Evolutionary conservation across 2,329 filamentous ascomycete genomes (phyloP).

Genomic region (Colletotrichum sublineola): DNA sequence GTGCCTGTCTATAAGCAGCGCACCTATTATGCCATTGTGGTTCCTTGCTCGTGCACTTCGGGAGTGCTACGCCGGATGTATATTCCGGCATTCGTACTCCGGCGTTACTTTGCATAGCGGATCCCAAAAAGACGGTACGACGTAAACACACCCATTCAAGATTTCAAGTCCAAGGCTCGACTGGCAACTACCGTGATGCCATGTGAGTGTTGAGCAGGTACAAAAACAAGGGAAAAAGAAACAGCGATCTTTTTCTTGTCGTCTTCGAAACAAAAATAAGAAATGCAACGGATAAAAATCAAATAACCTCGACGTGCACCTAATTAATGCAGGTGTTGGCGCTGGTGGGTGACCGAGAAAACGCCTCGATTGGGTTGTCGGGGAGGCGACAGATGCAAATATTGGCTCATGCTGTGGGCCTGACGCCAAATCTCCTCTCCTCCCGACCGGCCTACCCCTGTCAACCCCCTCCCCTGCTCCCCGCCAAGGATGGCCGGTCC

Average conservation of each 20-base stretch:
- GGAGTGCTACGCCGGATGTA: not conserved
- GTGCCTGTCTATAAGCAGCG: slow-evolving; percentile 1
- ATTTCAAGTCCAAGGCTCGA: not conserved
- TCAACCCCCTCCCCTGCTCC: slow-evolving; percentile 13
- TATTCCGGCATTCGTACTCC: slow-evolving; percentile 4
- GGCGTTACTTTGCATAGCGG: slow-evolving; percentile 8
- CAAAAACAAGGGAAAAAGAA: not conserved
- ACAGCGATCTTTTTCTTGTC: not conserved
- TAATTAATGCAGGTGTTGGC: not conserved
- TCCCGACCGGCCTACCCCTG: slow-evolving; percentile 30
- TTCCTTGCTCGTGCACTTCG: not conserved
- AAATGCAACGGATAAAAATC: not conserved
- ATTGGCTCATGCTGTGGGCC: slow-evolving; percentile 24
- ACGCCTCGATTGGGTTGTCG: slow-evolving; percentile 5
- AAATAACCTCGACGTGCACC: not conserved
- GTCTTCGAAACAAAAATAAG: not conserved
- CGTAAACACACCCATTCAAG: slow-evolving; percentile 8
- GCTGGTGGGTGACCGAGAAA: slow-evolving; percentile 16
- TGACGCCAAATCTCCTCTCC: slow-evolving; percentile 41
- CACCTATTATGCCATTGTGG: not conserved
- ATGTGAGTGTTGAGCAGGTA: not conserved
- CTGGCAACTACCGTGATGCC: not conserved
- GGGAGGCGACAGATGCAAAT: slow-evolving; percentile 4
- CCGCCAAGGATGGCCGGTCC: slow-evolving; percentile 23
- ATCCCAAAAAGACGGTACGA: slow-evolving; percentile 1